phyloP scores from a whole-genome alignment of 2,329 filamentous ascomycete genomes.

The Intubia oerlemansii region DNA sequence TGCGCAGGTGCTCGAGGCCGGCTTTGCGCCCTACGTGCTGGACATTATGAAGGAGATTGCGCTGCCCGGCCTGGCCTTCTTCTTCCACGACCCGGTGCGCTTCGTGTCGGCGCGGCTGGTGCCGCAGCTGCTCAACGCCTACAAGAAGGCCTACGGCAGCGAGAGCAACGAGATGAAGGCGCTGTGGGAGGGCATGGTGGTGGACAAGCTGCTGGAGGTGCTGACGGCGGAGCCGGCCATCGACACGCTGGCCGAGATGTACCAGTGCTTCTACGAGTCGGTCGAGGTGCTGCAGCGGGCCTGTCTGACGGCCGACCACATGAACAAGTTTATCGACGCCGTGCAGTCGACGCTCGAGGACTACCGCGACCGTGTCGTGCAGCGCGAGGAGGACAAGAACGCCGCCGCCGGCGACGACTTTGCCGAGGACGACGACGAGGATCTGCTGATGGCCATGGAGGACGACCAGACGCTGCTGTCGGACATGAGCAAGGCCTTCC shows the following conservation, averaged over 20 bases:
- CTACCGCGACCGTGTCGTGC: conserved; percentile 70
- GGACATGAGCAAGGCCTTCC: conserved; percentile 99
- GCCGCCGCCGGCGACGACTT: conserved; percentile 33
- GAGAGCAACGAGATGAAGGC: conserved; percentile 59
- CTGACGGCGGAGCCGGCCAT: conserved; percentile 85
- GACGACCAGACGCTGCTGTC: conserved; percentile 92
- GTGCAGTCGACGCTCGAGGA: conserved; percentile 76
- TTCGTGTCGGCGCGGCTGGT: conserved; percentile 90
- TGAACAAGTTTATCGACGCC: conserved; percentile 71
- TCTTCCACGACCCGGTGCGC: conserved; percentile 95
- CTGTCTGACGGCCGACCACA: conserved; percentile 56
- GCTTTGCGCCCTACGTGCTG: conserved; percentile 78
- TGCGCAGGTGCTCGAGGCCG: conserved; percentile 79
- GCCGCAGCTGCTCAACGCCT: conserved; percentile 78
- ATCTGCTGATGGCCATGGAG: conserved; percentile 76
- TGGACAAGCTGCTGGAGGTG: conserved; percentile 83
- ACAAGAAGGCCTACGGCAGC: conserved; percentile 75
- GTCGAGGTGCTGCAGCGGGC: conserved; percentile 82
- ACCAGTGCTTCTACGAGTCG: conserved; percentile 98
- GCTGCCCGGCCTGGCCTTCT: conserved; percentile 83
- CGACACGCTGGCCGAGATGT: conserved; percentile 95
- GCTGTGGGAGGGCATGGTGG: conserved; percentile 68
- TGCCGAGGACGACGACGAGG: conserved; percentile 72
- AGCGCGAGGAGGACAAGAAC: conserved; percentile 64
- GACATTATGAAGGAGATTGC: conserved; percentile 96